These are phyloP conservation scores for Lactifluus volemus DNA, from an alignment of 768 basidiomycete genomes.

Conservation along the genomic window DNA sequence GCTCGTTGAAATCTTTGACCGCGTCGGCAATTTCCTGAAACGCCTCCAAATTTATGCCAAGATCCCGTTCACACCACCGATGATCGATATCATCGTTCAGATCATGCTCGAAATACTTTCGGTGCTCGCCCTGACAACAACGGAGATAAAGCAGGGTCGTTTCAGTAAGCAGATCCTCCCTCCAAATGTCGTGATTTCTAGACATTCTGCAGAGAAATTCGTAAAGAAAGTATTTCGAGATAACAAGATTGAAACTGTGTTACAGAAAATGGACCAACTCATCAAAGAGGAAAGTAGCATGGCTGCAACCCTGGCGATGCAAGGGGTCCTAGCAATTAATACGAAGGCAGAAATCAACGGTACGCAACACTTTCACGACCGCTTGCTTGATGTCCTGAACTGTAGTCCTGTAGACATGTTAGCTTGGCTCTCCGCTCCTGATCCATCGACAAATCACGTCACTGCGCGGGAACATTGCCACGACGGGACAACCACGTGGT, in stretches of 20 bases:
- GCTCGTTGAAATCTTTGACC: neutral
- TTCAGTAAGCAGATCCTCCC: neutral
- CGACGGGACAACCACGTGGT: neutral
- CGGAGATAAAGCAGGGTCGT: neutral
- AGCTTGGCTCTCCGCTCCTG: neutral
- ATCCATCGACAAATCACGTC: neutral
- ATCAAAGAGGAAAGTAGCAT: neutral
- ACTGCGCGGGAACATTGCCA: neutral
- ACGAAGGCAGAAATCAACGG: neutral
- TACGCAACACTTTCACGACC: neutral
- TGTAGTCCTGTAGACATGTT: neutral
- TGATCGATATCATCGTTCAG: neutral
- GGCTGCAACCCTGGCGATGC: neutral
- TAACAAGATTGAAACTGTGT: neutral
- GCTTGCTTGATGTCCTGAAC: neutral
- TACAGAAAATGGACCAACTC: neutral
- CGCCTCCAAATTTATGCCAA: neutral
- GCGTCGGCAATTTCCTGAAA: neutral
- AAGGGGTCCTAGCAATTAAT: neutral
- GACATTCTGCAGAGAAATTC: neutral
- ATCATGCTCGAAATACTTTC: neutral
- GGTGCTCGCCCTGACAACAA: neutral
- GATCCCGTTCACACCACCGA: neutral
- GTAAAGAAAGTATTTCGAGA: neutral
- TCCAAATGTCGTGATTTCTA: neutral